Evolutionary conservation across 1,284 basidiomycete species (phyloP).

Genomic region (Microbotryomycetes sp.): DNA sequence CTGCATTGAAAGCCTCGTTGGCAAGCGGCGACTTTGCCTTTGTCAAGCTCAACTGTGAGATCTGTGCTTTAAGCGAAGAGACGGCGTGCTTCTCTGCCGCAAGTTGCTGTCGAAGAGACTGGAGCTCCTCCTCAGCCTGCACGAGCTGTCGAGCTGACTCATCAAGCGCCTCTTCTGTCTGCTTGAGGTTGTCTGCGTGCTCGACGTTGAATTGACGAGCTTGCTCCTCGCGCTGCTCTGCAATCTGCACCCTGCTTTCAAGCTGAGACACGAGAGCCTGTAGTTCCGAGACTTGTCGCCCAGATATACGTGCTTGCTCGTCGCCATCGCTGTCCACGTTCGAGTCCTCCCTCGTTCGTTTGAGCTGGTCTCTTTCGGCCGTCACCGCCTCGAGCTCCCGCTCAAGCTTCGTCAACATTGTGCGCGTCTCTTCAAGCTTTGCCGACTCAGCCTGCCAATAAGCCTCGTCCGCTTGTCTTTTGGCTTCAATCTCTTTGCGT

Average conservation of each 20-base stretch:
- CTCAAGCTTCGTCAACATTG: constrained; percentile 10
- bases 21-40: constrained; percentile 34
- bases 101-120: constrained; percentile 15
- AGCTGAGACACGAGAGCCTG: constrained; percentile 45
- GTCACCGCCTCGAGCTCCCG: constrained; percentile 46
- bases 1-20: constrained; percentile 48
- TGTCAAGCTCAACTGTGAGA: constrained; percentile 26
- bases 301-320: neutral
- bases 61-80: constrained; percentile 15
- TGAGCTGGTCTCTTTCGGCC: constrained; percentile 4
- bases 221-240: constrained; percentile 54
- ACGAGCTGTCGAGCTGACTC: constrained; percentile 30
- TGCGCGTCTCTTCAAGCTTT: constrained; percentile 7
- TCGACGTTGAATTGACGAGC: constrained; percentile 50
- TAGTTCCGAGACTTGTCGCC: constrained; percentile 42
- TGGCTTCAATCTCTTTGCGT: constrained; percentile 9
- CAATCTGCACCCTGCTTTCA: constrained; percentile 50
- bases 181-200: constrained; percentile 31
- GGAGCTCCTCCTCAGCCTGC: constrained; percentile 29
- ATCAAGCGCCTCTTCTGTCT: constrained; percentile 28
- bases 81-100: constrained; percentile 19
- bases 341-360: neutral
- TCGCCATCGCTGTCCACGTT: neutral
- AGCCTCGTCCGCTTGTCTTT: constrained; percentile 11
- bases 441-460: constrained; percentile 5